Base-by-base conservation (phyloP, 75 land plant genomes). In the Sequoia sempervirens region DNA sequence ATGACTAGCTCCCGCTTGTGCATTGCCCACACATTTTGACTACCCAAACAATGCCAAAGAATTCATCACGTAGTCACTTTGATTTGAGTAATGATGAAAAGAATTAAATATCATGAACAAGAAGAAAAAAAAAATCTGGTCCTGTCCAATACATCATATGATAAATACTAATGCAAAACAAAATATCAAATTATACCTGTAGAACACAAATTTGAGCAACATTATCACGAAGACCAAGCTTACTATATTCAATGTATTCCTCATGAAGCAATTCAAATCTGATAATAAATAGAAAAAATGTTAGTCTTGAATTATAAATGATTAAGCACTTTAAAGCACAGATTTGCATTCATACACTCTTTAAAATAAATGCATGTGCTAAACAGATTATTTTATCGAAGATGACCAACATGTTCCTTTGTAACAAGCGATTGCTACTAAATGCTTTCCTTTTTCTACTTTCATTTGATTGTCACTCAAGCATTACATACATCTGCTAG, bases 141-240 rank as follows among this genome's bases (percentile, higher is more conserved):
- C 23, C 4, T 41, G 36, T 41, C 9, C 46, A 76, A 8, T 74
- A 14, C 34, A 75, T 38, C 20, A 40, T 47, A 47, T 34, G 41
- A 75, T 20, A 12, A 78, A 12, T 12, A 43, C 9, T 78, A 43
- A 6, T 40, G 14, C 40, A 43, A 45, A 78, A 78, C 28, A 74
- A 53, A 18, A 47, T 14, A 40, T 45, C 10, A 34, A 70, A 70
- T 36, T 70, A 52, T 88, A 97, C 99, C 98, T 94, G 93, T 68
- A 97, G 86, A 79, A 96, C 95, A 84, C 98, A 96, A 50, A 97
- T 93, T 86, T 97, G 99, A 12, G 98, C 99, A 85, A 97, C 95
- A 87, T 97, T 97, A 84, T 97, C 92, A 73, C 96, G 89, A 76
- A 97, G 91, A 40, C 90, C 93, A 88, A 88, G 86, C 83, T 94